Percentiles rank a stretch among this genome's conserved stretches.
These are phyloP conservation scores for Xylaria cubensis DNA, from an alignment of 495 filamentous ascomycete genomes.

Conservation along the genomic window DNA sequence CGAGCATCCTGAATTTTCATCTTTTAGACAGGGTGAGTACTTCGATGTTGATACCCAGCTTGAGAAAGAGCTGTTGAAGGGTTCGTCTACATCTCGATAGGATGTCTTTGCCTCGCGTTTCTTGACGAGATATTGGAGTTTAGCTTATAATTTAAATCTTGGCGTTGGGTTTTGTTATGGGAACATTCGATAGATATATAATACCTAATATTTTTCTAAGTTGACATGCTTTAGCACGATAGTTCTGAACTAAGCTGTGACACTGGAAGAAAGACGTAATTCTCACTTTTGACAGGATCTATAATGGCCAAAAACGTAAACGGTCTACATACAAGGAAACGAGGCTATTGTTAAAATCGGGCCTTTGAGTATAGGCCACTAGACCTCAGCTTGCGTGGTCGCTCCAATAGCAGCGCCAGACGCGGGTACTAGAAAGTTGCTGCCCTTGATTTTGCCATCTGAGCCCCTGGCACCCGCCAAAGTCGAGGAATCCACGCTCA, in stretches of 20 bases:
- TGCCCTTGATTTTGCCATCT: conserved; percentile 30
- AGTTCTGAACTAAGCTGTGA: neutral
- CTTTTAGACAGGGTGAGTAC: conserved; percentile 21
- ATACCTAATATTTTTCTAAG: neutral
- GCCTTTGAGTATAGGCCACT: neutral
- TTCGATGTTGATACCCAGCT: conserved; percentile 17
- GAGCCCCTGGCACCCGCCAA: conserved; percentile 32
- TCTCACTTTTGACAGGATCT: neutral
- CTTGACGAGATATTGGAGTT: neutral
- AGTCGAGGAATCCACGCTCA: conserved; percentile 30
- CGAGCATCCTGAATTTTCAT: conserved; percentile 1
- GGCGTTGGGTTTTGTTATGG: neutral
- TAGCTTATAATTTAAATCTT: neutral
- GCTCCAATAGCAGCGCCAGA: neutral
- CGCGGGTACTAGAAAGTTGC: neutral
- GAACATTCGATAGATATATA: neutral
- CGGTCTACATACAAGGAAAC: neutral
- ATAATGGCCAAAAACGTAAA: neutral
- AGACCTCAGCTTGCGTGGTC: conserved; percentile 10
- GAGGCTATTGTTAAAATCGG: neutral
- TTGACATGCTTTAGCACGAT: neutral
- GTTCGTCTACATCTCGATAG: neutral
- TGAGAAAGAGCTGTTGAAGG: neutral
- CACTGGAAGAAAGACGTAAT: neutral
- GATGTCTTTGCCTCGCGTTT: neutral